Conservation (phyloP, 805 yeast species). For the Lipomyces sp. region DNA sequence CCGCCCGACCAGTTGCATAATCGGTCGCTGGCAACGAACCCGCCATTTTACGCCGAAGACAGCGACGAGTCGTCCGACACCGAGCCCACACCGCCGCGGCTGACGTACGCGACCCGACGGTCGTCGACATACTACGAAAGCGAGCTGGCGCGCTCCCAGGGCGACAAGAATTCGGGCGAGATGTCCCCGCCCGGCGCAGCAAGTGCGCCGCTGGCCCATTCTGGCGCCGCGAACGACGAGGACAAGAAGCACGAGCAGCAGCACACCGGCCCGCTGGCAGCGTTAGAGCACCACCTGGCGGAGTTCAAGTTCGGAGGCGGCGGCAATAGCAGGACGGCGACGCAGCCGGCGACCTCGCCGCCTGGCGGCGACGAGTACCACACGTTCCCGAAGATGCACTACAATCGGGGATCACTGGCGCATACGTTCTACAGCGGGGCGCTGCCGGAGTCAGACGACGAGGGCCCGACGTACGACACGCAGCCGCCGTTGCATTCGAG, state of each 20-base stretch:
- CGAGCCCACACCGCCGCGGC: background rate
- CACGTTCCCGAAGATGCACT: background rate
- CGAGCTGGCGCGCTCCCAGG: constrained; percentile 3
- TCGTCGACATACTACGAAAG: constrained; percentile 21
- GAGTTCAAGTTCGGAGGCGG: background rate
- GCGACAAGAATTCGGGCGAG: background rate
- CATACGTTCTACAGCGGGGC: background rate
- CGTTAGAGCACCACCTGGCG: background rate
- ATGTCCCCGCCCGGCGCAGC: background rate
- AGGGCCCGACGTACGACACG: background rate
- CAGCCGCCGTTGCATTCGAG: background rate
- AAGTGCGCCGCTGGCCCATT: background rate
- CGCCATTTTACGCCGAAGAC: background rate
- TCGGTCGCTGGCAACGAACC: background rate
- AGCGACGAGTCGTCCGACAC: background rate
- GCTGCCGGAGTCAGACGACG: background rate
- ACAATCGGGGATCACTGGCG: background rate
- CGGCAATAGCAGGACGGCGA: background rate
- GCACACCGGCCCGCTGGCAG: background rate
- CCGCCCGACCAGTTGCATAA: background rate
- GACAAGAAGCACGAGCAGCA: no score
- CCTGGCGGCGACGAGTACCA: background rate
- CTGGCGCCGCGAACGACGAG: background rate
- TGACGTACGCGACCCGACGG: constrained; percentile 17
- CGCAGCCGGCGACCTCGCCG: background rate